Percentiles rank a stretch among this genome's conserved stretches.
Conservation (phyloP, 306 rosid genomes). For the Dicorynia guianensis region DNA sequence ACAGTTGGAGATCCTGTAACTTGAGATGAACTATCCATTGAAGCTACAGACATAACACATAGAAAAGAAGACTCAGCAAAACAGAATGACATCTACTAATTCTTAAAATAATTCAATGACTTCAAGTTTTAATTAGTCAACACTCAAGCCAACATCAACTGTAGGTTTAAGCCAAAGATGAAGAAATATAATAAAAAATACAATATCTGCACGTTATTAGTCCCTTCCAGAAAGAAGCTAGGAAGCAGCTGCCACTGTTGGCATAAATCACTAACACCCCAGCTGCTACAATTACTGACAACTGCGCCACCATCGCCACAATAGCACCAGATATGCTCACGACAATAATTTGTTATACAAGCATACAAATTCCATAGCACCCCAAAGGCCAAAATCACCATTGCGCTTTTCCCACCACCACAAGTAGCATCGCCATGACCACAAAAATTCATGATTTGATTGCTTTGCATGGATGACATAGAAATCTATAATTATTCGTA, state of each 20-base stretch:
- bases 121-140: neutral
- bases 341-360: neutral
- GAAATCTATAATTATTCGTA: too few relatives aligned
- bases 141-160: neutral
- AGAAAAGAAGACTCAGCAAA: constrained; percentile 13
- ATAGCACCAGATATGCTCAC: neutral
- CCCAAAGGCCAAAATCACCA: neutral
- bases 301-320: neutral
- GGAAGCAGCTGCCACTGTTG: neutral
- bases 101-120: neutral
- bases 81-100: constrained; percentile 1
- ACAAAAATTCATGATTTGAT: neutral
- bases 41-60: neutral
- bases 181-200: neutral
- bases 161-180: too few relatives aligned
- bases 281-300: neutral
- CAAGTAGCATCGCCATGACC: neutral
- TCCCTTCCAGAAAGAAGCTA: neutral
- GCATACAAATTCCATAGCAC: neutral
- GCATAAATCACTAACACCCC: neutral
- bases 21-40: constrained; percentile 37
- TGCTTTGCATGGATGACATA: neutral
- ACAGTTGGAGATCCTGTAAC: constrained; percentile 28
- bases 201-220: neutral
- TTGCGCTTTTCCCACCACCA: neutral